phyloP scores from a whole-genome alignment of 2,329 filamentous ascomycete species.

The Aspergillus intermedius region DNA sequence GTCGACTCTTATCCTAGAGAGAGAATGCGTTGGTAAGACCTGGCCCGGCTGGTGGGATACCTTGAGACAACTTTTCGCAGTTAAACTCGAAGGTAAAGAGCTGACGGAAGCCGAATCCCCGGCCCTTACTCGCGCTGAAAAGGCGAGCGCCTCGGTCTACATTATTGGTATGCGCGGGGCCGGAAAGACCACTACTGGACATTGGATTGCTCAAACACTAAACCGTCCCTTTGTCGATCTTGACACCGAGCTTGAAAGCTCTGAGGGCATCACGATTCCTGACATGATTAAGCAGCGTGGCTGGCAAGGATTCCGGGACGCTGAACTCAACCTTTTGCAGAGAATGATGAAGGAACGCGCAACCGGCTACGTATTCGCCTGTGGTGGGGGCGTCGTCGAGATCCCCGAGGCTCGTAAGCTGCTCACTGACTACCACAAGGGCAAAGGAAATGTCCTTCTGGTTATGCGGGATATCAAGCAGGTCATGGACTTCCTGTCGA shows the following conservation, averaged over 20 bases:
- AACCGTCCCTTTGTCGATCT: slow-evolving; percentile 76
- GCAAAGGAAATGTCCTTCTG: slow-evolving; percentile 75
- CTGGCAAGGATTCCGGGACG: slow-evolving; percentile 81
- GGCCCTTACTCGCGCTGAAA: slow-evolving; percentile 33
- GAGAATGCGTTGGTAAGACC: slow-evolving; percentile 92
- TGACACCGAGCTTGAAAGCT: slow-evolving; percentile 75
- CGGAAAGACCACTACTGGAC: slow-evolving; percentile 88
- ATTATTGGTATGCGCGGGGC: slow-evolving; percentile 97
- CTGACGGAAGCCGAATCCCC: slow-evolving; percentile 32
- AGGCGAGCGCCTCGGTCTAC: slow-evolving; percentile 64
- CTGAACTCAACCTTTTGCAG: slow-evolving; percentile 68
- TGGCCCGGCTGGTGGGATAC: slow-evolving; percentile 99
- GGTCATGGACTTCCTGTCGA: slow-evolving; percentile 79
- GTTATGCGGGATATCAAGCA: slow-evolving; percentile 83
- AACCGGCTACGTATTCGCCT: slow-evolving; percentile 77
- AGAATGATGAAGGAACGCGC: slow-evolving; percentile 68
- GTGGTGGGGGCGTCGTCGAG: slow-evolving; percentile 90
- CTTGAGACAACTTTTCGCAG: slow-evolving; percentile 69
- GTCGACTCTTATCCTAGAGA: slow-evolving; percentile 73
- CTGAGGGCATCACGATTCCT: slow-evolving; percentile 69
- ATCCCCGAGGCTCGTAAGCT: slow-evolving; percentile 70
- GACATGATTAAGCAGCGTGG: slow-evolving; percentile 72
- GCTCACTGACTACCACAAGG: slow-evolving; percentile 64
- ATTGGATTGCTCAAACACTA: slow-evolving; percentile 72
- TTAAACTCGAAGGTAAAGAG: slow-evolving; percentile 70